Base-by-base conservation (phyloP, 192 early-diverging fungal genomes). In the Cladochytrium replicatum region DNA sequence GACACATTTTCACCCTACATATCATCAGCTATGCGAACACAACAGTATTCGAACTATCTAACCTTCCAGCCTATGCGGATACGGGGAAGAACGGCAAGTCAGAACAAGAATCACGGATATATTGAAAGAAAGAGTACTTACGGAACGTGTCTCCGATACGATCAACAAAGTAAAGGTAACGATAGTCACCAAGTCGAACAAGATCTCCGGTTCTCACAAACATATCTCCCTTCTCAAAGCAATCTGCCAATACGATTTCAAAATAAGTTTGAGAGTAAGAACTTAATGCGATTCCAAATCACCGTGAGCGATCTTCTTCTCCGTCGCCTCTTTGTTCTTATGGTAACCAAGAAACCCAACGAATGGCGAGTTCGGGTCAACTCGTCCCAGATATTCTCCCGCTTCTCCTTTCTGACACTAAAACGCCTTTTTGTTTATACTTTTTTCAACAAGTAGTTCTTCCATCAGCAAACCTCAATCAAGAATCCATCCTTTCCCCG, bases 101-200 rank as follows among this genome's bases (percentile, higher is more conserved):
- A n/a, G n/a, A n/a, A n/a, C n/a, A n/a, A n/a, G n/a, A n/a, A n/a
- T n/a, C n/a, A n/a, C n/a, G n/a, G n/a, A n/a, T n/a, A n/a, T n/a
- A n/a, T n/a, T n/a, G n/a, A n/a, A n/a, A n/a, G n/a, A n/a, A n/a
- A n/a, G n/a, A n/a, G n/a, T 63, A 57, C 84, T 82, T 85, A 8
- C 84, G 57, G 52, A 76, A 86, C n/a, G 84, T 82, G 34, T 86
- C 82, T 3, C 84, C 82, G 19, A 76, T 63, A 22, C 84, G 75
- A 37, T 84, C 82, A 4, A 71, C 72, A 64, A 86, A 84, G 52
- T 75, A 80, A 47, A 66, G 67, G 52, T 66, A 82, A 1, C 72
- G 65, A n/a, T 78, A 65, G 15, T 52, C 41, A 41, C 65, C 67
- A 3, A 47, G 40, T 28, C 68, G 64, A 3, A 85, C 48, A 19